Conservation (phyloP, 352 stramenopile species). For the Globisporangium recalcitrans region DNA sequence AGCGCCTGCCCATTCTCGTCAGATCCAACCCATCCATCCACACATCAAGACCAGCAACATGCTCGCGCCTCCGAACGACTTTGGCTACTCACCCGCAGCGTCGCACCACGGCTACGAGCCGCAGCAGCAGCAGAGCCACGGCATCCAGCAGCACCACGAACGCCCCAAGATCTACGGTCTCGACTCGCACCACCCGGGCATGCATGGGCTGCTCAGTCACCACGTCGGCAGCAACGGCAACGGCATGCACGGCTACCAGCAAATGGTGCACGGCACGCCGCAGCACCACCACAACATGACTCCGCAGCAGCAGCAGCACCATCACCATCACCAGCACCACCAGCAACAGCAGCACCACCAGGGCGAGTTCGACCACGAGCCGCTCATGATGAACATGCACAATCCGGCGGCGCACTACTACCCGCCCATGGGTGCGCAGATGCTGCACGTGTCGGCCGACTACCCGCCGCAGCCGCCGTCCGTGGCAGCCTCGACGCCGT, state of each 20-base stretch:
- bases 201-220: slow-evolving; percentile 39
- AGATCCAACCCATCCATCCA: not conserved
- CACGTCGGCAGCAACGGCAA: slow-evolving; percentile 18
- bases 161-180: slow-evolving; percentile 55
- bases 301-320: slow-evolving; percentile 37
- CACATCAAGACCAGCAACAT: slow-evolving; percentile 15
- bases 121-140: slow-evolving; percentile 19
- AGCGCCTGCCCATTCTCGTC: not conserved
- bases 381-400: slow-evolving; percentile 54
- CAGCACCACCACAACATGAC: slow-evolving; percentile 36
- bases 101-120: slow-evolving; percentile 10
- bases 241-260: slow-evolving; percentile 33
- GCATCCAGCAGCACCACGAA: slow-evolving; percentile 38
- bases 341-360: slow-evolving; percentile 50
- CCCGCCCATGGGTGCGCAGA: slow-evolving; percentile 33
- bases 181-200: slow-evolving; percentile 22
- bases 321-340: slow-evolving; percentile 56
- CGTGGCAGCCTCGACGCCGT: slow-evolving; percentile 16
- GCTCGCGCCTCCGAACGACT: slow-evolving; percentile 55
- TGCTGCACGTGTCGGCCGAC: slow-evolving; percentile 50
- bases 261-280: slow-evolving; percentile 34
- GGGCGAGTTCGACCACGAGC: slow-evolving; percentile 51
- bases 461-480: slow-evolving; percentile 10
- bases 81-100: slow-evolving; percentile 43
- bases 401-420: slow-evolving; percentile 36